Conservation (phyloP, 306 rosid species). For the Spatholobus suberectus region DNA sequence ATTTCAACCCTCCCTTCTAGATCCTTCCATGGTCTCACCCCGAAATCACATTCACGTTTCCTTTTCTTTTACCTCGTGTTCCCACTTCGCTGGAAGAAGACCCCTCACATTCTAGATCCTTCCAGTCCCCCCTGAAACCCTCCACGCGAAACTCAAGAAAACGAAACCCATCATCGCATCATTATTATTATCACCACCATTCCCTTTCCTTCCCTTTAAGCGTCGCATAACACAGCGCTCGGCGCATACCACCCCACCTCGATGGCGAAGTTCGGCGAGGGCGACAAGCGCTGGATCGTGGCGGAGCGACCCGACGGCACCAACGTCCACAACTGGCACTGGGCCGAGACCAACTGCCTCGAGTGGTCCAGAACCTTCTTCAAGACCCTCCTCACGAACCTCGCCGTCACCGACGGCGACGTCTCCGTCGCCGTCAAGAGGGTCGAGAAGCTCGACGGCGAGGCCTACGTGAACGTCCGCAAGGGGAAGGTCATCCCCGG, state of each 20-base stretch:
- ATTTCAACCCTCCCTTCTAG: constrained; percentile 1
- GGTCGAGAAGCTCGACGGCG: constrained; percentile 70
- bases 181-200: neutral
- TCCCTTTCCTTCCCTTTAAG: neutral
- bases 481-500: constrained; percentile 96
- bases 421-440: constrained; percentile 51
- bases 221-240: neutral
- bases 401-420: constrained; percentile 51
- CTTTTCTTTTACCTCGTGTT: neutral
- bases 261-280: constrained; percentile 96
- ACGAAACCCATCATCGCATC: neutral
- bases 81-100: neutral
- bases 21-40: constrained; percentile 2
- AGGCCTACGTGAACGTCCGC: constrained; percentile 90
- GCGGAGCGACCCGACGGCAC: constrained; percentile 90
- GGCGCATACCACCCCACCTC: neutral
- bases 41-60: neutral
- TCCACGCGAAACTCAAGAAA: too few relatives aligned
- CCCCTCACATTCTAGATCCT: neutral
- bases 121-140: neutral
- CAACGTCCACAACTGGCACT: constrained; percentile 98
- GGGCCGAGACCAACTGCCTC: constrained; percentile 91
- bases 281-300: constrained; percentile 98
- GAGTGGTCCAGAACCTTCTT: constrained; percentile 81
- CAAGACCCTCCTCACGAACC: constrained; percentile 58